Conservation (phyloP, 208 protist species). For the Trypanosoma cruzi region DNA sequence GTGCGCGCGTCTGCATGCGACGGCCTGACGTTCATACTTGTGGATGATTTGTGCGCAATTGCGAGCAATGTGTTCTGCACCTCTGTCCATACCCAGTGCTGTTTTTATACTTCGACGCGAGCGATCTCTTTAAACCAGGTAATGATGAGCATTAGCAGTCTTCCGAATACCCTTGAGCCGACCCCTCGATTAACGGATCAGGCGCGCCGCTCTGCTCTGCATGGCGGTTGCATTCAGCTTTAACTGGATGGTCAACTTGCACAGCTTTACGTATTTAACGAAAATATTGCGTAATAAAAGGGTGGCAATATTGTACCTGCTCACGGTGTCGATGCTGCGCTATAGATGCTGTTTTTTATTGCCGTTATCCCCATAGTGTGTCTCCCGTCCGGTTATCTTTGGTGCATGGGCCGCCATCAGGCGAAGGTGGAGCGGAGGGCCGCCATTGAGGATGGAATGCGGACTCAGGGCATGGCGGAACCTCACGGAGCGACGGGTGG, state of each 20-base stretch:
- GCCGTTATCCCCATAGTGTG: constrained; percentile 40
- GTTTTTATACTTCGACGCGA: neutral
- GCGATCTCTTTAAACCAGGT: neutral
- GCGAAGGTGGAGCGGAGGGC: constrained; percentile 47
- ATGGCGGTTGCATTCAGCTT: constrained; percentile 19
- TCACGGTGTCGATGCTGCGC: constrained; percentile 39
- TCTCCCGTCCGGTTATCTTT: constrained; percentile 59
- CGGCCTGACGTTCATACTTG: constrained; percentile 4
- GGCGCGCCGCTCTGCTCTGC: constrained; percentile 33
- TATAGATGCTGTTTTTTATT: constrained; percentile 71
- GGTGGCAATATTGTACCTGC: constrained; percentile 16
- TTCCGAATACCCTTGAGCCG: constrained; percentile 19
- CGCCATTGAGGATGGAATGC: constrained; percentile 67
- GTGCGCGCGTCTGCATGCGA: constrained; percentile 2
- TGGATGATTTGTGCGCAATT: constrained; percentile 3
- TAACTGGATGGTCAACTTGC: neutral
- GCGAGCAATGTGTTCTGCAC: constrained; percentile 4
- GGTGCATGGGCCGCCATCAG: constrained; percentile 45
- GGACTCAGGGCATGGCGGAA: constrained; percentile 23
- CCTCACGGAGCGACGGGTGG: neutral
- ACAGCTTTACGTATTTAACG: constrained; percentile 48
- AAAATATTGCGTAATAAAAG: constrained; percentile 36
- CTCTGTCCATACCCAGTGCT: constrained; percentile 10
- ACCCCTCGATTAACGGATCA: constrained; percentile 2
- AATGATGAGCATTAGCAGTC: constrained; percentile 8